Base-by-base conservation (phyloP, 768 basidiomycete species). In the Agrocybe pediades region DNA sequence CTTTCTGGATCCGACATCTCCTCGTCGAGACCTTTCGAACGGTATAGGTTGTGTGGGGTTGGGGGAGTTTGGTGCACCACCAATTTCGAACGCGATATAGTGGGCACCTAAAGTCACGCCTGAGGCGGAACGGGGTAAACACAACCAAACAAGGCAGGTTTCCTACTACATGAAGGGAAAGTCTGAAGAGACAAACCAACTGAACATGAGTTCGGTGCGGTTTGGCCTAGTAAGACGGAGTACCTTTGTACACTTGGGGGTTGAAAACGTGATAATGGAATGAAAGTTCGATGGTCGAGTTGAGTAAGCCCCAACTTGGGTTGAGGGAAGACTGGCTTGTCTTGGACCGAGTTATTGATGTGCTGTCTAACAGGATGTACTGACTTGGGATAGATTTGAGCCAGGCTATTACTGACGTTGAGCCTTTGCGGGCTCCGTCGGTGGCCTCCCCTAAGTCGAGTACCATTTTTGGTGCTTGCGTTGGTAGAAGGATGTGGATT, bases 271-370 rank as follows among this genome's bases (percentile, higher is more conserved):
- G 48, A 26, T 15, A 25, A 40, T 24, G 36, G 47, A 21, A 36
- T 36, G 33, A 11, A 21, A 23, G 13, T 17, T 29, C 23, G 25
- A 23, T 49, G 36, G 41, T 40, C 51, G 40, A 47, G 62, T 63
- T 57, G 54, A 63, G 62, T 63, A 63, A 25, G 62, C 53, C 57
- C 60, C 53, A 43, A 47, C 44, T 19, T 57, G 50, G 43, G 49
- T 43, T 53, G 54, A 29, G 65, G 68, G 65, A 67, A 49, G 68
- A 60, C 71, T 68, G 65, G 68, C 66, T 68, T 56, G 51, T 62
- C 62, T 58, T 68, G 62, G 67, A 68, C 68, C 67, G 62, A 70
- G 65, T 63, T 56, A 68, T 68, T 54, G 70, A 71, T 69, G 59
- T 43, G 50, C 62, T 69, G 68, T 65, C 67, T 62, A 57, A 54